Evolutionary conservation across 2,329 filamentous ascomycete species (phyloP), one percentile per base, ranked within the genome.

Genomic region (Bipolaris cookei): DNA sequence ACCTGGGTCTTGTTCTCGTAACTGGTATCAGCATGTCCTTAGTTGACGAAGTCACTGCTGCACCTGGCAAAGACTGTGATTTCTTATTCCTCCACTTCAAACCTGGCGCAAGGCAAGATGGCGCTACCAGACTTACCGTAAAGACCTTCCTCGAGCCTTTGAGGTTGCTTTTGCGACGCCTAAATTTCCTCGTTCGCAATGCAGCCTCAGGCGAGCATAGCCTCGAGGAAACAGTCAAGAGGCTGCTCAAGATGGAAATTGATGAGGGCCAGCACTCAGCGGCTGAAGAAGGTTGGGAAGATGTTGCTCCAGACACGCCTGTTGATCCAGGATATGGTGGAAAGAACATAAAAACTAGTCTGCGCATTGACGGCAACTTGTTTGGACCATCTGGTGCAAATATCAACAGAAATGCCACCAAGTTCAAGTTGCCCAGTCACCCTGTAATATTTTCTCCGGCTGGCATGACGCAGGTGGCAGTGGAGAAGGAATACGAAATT

Each of bases 131-230:
- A 50, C 86, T 98, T 57, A 94, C 91, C 0, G 86, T 99, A 71
- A 98, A 97, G 79, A 90, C 91, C 0, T 99, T 97, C 80, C 81
- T 99, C 21, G 94, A 98, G 66, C 90, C 95, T 21, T 81, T 97
- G 41, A 86, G 86, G 60, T 82, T 98, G 5, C 83, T 99, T 4
- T 90, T 97, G 70, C 85, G 88, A 44, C 88, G 95, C 16, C 81
- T 99, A 14, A 96, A 96, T 72, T 90, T 92, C 60, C 79, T 99
- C 25, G 87, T 98, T 3, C 90, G 91, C 68, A 90, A 95, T 64
- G 85, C 90, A 2, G 87, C 90, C 56, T 84, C 90, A 0, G 88
- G 90, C 41, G 85, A 90, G 66, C 86, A 88, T 2, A 84, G 88
- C 73, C 78, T 93, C 1, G 84, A 92, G 56, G 86, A 88, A 18